Evolutionary conservation across 2,329 filamentous ascomycete genomes (phyloP).

Genomic region (Diaporthe sp.): DNA sequence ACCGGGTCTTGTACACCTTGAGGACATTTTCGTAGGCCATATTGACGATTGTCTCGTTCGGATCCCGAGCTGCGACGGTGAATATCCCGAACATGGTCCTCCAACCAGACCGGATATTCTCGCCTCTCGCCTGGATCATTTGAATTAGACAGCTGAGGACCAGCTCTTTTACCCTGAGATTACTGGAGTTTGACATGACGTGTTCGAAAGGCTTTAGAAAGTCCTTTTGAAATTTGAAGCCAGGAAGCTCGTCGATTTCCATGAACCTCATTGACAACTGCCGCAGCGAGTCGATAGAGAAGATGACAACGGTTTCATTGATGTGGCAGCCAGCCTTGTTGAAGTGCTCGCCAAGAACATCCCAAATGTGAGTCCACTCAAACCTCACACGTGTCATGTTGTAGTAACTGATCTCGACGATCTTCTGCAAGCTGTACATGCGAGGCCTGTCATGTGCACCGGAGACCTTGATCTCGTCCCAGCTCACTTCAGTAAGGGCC

Average conservation of each 20-base stretch:
- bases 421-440: conserved; percentile 97
- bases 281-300: conserved; percentile 93
- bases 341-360: conserved; percentile 97
- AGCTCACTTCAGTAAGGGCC: conserved; percentile 94
- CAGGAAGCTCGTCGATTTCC: conserved; percentile 96
- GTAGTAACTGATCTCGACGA: conserved; percentile 99
- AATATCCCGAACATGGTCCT: conserved; percentile 99
- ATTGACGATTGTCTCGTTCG: conserved; percentile 95
- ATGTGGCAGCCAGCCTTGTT: conserved; percentile 97
- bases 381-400: conserved; percentile 99
- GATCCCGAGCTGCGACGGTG: conserved; percentile 92
- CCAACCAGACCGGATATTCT: conserved; percentile 98
- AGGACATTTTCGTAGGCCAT: conserved; percentile 97
- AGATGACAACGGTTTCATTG: conserved; percentile 97
- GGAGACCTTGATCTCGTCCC: conserved; percentile 98
- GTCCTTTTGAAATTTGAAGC: conserved; percentile 99
- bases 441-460: conserved; percentile 95
- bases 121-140: conserved; percentile 97
- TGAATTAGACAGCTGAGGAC: conserved; percentile 95
- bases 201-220: conserved; percentile 99
- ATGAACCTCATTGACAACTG: conserved; percentile 99
- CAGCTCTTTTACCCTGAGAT: conserved; percentile 97
- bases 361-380: conserved; percentile 98
- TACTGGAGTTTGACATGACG: conserved; percentile 92
- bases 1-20: conserved; percentile 94